Base-by-base conservation (phyloP, 345 rosid species). In the Salix dunnii region DNA sequence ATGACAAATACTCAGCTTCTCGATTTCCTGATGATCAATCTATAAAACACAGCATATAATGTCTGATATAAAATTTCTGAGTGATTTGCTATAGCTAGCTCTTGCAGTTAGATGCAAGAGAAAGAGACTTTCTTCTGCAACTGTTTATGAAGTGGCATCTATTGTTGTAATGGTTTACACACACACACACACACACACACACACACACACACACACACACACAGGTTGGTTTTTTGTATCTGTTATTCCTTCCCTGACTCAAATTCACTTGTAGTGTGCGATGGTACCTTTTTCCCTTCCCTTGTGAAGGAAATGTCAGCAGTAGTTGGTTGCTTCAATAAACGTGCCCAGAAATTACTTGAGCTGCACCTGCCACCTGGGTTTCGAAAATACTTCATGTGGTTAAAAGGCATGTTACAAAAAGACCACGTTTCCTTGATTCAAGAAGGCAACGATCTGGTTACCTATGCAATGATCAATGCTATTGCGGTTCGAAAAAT, bases 231-330 rank as follows among this genome's bases (percentile, higher is more conserved):
- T 63, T 13, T 36, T 68, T 38, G 63, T 28, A 31, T 51, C 30
- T 69, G 35, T 58, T 4, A 20, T 27, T 28, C 23, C 9, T 28
- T n/a, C 49, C 0, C 61, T 80, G 25, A 80, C 76, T 71, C 9
- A 53, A 63, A 27, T 71, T 75, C 21, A 31, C 72, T 27, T 77
- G 84, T 71, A 93, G 99, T 93, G 55, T 96, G 99, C 68, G 98
- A 93, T 78, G 98, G 91, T 42, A 91, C 89, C 70, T 96, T 96
- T 86, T 96, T 96, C 87, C 97, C 99, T 67, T 87, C 91, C 76
- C 97, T 96, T 78, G 84, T 88, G 12, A 83, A 81, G 70, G 98
- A 93, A 77, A 96, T 93, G 96, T 91, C 94, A 1, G 88, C 86
- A 60, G 87, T 96, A 11, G 91, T 93, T 2, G 94, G 97, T 6